Conservation (phyloP, 257 asterid genomes). For the Solanum gandarillasii region DNA sequence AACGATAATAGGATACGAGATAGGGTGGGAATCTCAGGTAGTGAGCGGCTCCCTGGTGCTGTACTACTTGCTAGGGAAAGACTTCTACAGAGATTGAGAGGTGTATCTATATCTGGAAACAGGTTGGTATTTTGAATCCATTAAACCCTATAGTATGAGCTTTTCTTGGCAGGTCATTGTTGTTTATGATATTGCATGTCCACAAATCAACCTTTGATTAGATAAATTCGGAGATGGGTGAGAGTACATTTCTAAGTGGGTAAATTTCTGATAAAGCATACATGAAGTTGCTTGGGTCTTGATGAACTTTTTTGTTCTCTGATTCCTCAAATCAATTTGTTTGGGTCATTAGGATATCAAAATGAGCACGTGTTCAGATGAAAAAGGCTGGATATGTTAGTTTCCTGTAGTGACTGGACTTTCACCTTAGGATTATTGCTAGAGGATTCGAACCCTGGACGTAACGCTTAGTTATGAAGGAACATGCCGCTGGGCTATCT, state of each 20-base stretch:
- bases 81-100: slow-evolving; percentile 77
- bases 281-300: not conserved
- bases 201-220: not conserved
- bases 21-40: slow-evolving; percentile 31
- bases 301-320: not conserved
- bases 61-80: slow-evolving; percentile 91
- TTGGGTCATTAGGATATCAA: not conserved
- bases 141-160: not conserved
- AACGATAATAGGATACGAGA: slow-evolving; percentile 18
- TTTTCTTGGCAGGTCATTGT: not conserved
- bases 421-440: not conserved
- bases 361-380: not conserved
- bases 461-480: no score
- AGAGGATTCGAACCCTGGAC: no score
- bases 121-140: slow-evolving; percentile 32
- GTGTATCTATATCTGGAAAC: slow-evolving; percentile 50
- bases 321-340: not conserved
- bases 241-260: not conserved
- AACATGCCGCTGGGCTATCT: no score
- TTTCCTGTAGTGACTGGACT: not conserved
- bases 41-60: slow-evolving; percentile 78
- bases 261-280: not conserved
- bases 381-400: not conserved
- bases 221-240: not conserved
- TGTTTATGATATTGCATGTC: not conserved